Base-by-base conservation (phyloP, 2,329 filamentous ascomycete genomes). In the Colletotrichum agaves region DNA sequence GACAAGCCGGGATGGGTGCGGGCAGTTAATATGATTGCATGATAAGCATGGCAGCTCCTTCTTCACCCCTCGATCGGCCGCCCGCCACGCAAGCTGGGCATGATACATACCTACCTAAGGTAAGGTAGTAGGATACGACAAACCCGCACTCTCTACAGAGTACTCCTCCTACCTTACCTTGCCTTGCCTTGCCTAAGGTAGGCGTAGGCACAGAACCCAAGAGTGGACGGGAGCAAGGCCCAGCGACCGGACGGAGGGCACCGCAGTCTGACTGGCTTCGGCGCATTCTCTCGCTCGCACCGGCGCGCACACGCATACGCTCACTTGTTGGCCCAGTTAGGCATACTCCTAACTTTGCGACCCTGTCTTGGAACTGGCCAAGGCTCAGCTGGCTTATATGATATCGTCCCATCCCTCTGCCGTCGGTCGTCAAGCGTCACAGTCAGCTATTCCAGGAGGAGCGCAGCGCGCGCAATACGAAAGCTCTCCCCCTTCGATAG, bases 41-140 rank as follows among this genome's bases (percentile, higher is more conserved):
- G 61, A 66, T 46, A 61, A 43, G 23, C 67, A 72, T 72, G 61
- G 69, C 71, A 73, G 73, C 69, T 69, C 72, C 72, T 73, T 75
- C 69, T 71, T 60, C 70, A 68, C 73, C 74, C 74, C 75, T 70
- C 71, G 58, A 49, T 46, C 27, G 57, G 43, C 69, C 60, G 47
- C 70, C 60, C 72, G 73, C 75, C 74, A 76, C 74, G 69, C 73
- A 76, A 74, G 72, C 72, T 71, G 61, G 56, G 37, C 56, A 35
- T 11, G 43, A 23, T 43, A 27, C 6, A 6, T 27, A 27, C 23
- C 23, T 27, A 27, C 5, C n/a, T n/a, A n/a, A n/a, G n/a, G n/a
- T n/a, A n/a, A n/a, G n/a, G n/a, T 27, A 27, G 27, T 27, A 37
- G 15, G 56, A 59, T 23, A 23, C 27, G 13, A 39, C 41, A 27